Conservation (phyloP, 1,284 basidiomycete species). For the Leccinum pachyderme region DNA sequence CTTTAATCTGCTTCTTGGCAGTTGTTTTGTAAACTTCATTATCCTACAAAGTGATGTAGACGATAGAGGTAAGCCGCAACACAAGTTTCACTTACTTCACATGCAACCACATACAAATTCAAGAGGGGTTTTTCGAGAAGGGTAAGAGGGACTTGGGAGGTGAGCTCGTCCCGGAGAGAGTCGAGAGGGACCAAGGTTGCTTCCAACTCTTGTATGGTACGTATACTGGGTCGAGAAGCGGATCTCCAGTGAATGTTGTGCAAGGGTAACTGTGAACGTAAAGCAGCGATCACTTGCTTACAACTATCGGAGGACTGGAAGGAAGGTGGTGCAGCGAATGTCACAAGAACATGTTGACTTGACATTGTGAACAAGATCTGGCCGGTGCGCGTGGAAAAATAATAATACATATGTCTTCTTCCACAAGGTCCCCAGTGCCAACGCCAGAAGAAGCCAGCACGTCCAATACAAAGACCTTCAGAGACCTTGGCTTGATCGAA, state of each 20-base stretch:
- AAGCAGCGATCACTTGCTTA: slow-evolving; percentile 64
- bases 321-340: slow-evolving; percentile 61
- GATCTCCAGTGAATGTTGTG: slow-evolving; percentile 92
- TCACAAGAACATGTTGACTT: slow-evolving; percentile 51
- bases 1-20: slow-evolving; percentile 83
- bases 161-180: slow-evolving; percentile 64
- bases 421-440: slow-evolving; percentile 39
- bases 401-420: slow-evolving; percentile 4
- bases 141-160: slow-evolving; percentile 75
- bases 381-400: slow-evolving; percentile 4
- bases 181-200: slow-evolving; percentile 74
- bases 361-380: slow-evolving; percentile 23
- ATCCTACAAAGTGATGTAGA: slow-evolving; percentile 52
- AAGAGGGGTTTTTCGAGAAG: slow-evolving; percentile 85
- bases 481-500: slow-evolving; percentile 83
- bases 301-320: slow-evolving; percentile 69
- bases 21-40: slow-evolving; percentile 78
- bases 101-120: slow-evolving; percentile 82
- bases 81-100: slow-evolving; percentile 62
- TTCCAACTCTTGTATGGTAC: slow-evolving; percentile 86
- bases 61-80: neutral
- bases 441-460: slow-evolving; percentile 60
- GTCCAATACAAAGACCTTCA: slow-evolving; percentile 55
- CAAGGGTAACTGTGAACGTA: slow-evolving; percentile 77
- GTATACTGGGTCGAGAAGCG: slow-evolving; percentile 60